phyloP scores from a whole-genome alignment of 495 filamentous ascomycete genomes.

The Hypoxylon lienhwacheense region DNA sequence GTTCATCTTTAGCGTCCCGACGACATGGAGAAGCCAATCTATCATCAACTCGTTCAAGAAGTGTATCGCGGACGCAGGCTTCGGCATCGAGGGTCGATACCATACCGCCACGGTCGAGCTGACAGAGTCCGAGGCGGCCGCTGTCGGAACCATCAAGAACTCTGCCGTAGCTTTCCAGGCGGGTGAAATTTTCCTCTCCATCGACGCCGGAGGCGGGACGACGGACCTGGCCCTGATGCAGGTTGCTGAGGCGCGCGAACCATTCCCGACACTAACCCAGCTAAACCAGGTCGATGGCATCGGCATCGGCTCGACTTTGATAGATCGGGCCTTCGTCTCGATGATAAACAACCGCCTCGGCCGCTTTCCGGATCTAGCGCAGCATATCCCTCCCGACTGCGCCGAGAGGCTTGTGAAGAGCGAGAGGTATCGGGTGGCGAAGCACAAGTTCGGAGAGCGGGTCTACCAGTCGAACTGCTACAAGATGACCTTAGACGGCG shows the following conservation, averaged over 20 bases:
- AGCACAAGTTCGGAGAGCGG: slow-evolving; percentile 47
- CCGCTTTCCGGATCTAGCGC: slow-evolving; percentile 27
- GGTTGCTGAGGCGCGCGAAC: slow-evolving; percentile 30
- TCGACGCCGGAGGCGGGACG: slow-evolving; percentile 46
- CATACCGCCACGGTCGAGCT: slow-evolving; percentile 62
- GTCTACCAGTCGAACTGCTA: slow-evolving; percentile 41
- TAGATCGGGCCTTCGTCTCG: slow-evolving; percentile 40
- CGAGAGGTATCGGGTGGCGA: slow-evolving; percentile 40
- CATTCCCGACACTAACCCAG: slow-evolving; percentile 40
- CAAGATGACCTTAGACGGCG: slow-evolving; percentile 38
- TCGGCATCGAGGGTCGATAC: slow-evolving; percentile 45
- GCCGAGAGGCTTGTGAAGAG: slow-evolving; percentile 36
- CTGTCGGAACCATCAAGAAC: slow-evolving; percentile 51
- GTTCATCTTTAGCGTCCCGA: slow-evolving; percentile 69
- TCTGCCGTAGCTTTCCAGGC: slow-evolving; percentile 36
- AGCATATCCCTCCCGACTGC: slow-evolving; percentile 36
- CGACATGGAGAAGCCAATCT: slow-evolving; percentile 62
- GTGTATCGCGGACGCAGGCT: slow-evolving; percentile 55
- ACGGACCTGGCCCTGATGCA: slow-evolving; percentile 47
- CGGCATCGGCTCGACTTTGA: slow-evolving; percentile 44
- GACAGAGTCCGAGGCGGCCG: slow-evolving; percentile 70
- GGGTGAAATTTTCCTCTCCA: slow-evolving; percentile 40
- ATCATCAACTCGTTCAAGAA: slow-evolving; percentile 60
- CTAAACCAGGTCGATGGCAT: slow-evolving; percentile 44
- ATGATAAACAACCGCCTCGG: slow-evolving; percentile 37